A percentile compares a stretch with the other conserved stretches of the same genome.
Conservation (phyloP, 768 basidiomycete species). For the Dacryopinax primogenitus region DNA sequence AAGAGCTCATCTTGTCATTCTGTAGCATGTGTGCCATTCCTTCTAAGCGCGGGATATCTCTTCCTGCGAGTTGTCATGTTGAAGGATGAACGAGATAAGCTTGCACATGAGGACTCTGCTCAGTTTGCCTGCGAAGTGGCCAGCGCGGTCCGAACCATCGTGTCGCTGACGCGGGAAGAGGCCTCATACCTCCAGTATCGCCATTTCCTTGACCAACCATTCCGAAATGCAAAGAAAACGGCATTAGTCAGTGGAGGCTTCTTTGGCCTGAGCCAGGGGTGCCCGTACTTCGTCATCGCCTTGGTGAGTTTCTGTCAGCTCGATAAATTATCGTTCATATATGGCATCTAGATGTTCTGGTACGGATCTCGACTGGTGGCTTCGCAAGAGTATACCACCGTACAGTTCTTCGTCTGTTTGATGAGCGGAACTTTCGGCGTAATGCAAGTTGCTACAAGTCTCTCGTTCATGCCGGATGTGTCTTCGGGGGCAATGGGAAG, state of each 20-base stretch:
- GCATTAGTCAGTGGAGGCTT: slow-evolving; percentile 20
- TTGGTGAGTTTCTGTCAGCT: too few relatives aligned
- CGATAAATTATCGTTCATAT: too few relatives aligned
- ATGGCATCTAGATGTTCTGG: too few relatives aligned
- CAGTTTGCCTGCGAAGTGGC: slow-evolving; percentile 35
- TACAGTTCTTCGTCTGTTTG: slow-evolving; percentile 30
- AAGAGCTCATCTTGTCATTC: too few relatives aligned
- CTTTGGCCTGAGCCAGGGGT: slow-evolving; percentile 28
- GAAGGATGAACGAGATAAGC: slow-evolving; percentile 32
- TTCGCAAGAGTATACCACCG: slow-evolving; percentile 21
- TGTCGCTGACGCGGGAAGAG: slow-evolving; percentile 30
- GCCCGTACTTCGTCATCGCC: slow-evolving; percentile 30
- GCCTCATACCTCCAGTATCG: slow-evolving; percentile 25
- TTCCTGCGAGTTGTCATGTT: slow-evolving; percentile 31
- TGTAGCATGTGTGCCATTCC: slow-evolving; percentile 56
- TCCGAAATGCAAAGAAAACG: slow-evolving; percentile 25
- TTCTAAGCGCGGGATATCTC: slow-evolving; percentile 42
- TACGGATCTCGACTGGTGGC: slow-evolving; percentile 17
- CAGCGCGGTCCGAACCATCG: slow-evolving; percentile 33
- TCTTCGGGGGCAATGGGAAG: slow-evolving; percentile 30
- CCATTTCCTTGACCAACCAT: slow-evolving; percentile 25
- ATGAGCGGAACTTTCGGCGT: slow-evolving; percentile 21
- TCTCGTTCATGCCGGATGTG: slow-evolving; percentile 29
- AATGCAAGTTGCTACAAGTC: slow-evolving; percentile 32
- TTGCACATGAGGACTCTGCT: slow-evolving; percentile 29